Conservation (phyloP, 2,329 filamentous ascomycete genomes). For the Sporothrix brunneoviolacea region DNA sequence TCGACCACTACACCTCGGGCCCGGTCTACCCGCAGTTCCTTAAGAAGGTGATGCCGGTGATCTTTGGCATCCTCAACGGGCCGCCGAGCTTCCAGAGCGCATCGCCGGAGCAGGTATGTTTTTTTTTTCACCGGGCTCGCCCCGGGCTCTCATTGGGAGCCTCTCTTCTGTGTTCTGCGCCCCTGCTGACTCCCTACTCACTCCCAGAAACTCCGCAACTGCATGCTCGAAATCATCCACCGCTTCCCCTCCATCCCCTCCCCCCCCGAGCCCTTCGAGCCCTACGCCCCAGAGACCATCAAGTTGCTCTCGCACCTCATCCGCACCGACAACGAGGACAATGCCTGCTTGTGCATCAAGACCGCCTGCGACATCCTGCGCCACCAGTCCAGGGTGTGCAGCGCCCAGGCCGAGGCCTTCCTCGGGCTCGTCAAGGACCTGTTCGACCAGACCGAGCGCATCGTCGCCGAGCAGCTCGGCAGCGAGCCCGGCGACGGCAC, state of each 20-base stretch:
- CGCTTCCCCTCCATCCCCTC: slow-evolving; percentile 66
- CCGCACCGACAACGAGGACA: slow-evolving; percentile 92
- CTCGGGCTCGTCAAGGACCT: slow-evolving; percentile 89
- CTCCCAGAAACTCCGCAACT: slow-evolving; percentile 75
- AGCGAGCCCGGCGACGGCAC: slow-evolving; percentile 50
- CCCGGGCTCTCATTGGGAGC: too few relatives aligned
- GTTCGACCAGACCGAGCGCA: slow-evolving; percentile 89
- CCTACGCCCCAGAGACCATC: slow-evolving; percentile 80
- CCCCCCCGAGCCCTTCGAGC: slow-evolving; percentile 75
- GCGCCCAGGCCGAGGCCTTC: slow-evolving; percentile 77
- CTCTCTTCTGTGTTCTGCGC: not conserved
- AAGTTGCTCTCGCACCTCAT: slow-evolving; percentile 86
- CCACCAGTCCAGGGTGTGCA: slow-evolving; percentile 77
- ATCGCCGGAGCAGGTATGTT: slow-evolving; percentile 74
- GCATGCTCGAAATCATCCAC: slow-evolving; percentile 89
- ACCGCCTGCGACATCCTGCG: slow-evolving; percentile 95
- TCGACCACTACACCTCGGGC: slow-evolving; percentile 80
- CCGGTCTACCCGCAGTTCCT: slow-evolving; percentile 71
- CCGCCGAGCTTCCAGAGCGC: slow-evolving; percentile 87
- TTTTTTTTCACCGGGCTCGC: too few relatives aligned
- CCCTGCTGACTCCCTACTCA: not conserved
- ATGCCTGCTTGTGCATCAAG: slow-evolving; percentile 97
- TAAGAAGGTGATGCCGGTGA: slow-evolving; percentile 80
- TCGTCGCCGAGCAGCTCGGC: slow-evolving; percentile 93
- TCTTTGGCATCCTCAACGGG: slow-evolving; percentile 76